Percentiles rank a stretch among this genome's conserved stretches.
phyloP scores from a whole-genome alignment of 192 early-diverging fungal species.

The Backusella tarrabulga region DNA sequence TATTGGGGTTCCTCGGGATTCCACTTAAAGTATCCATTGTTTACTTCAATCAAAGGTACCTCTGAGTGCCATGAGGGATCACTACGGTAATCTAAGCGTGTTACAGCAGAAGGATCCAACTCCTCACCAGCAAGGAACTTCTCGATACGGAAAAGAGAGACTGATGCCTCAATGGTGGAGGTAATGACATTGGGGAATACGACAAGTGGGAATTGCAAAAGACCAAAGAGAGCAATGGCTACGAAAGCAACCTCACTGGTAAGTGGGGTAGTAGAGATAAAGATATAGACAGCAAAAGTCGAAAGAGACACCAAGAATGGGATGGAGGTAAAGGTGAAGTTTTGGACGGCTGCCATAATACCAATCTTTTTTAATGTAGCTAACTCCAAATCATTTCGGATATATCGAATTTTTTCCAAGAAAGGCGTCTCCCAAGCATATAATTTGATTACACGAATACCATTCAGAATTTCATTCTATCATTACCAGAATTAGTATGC shows the following conservation, averaged over 20 bases:
- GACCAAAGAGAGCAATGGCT: conserved; percentile 87
- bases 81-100: conserved; percentile 36
- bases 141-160: conserved; percentile 79
- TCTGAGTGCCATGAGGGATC: conserved; percentile 8
- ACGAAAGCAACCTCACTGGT: conserved; percentile 79
- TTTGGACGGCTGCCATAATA: conserved; percentile 63
- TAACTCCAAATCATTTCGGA: conserved; percentile 81
- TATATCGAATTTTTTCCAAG: conserved; percentile 57
- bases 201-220: conserved; percentile 84
- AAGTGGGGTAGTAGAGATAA: conserved; percentile 51
- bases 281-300: conserved; percentile 77
- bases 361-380: conserved; percentile 73
- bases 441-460: conserved; percentile 94
- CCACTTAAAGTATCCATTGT: conserved; percentile 59
- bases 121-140: conserved; percentile 81
- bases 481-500: not conserved
- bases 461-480: conserved; percentile 79
- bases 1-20: conserved; percentile 35
- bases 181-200: conserved; percentile 84
- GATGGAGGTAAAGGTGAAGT: conserved; percentile 77
- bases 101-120: conserved; percentile 66
- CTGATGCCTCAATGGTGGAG: conserved; percentile 75
- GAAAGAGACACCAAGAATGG: conserved; percentile 88
- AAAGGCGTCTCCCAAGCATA: conserved; percentile 93
- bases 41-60: conserved; percentile 42